Evolutionary conservation across 2,329 filamentous ascomycete species (phyloP), one percentile per base, ranked within the genome.

Genomic region (Albifimbria verrucaria): DNA sequence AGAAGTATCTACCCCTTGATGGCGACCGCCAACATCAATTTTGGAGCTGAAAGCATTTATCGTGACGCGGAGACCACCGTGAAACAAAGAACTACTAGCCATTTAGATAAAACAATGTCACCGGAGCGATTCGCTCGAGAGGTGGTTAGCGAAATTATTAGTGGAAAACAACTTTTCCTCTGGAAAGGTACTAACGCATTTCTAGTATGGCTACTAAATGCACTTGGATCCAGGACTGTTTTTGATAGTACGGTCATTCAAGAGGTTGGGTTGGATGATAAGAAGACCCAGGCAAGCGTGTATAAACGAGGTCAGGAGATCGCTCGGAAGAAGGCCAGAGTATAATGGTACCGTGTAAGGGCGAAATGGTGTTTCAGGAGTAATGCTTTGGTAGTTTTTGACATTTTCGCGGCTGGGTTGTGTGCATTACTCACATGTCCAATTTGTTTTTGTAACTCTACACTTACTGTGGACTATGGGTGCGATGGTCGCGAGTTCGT

Each of bases 21-120:
- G 23, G 39, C 55, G 1, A 15, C 52, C 1, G 52, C 55, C 9
- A 58, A 55, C n/a, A 49, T 55, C 2, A 50, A 57, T 17, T 49
- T 56, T 2, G 55, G 50, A 1, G 7, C 9, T 10, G 1, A 55
- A 5, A 52, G 45, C 3, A 25, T 56, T 1, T 47, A 48, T 26
- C 9, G 11, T 9, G 48, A 49, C 11, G 32, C 50, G 3, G 0
- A 57, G 20, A 5, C 18, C 4, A 20, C 7, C 20, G 7, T 44
- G 17, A 44, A 44, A 15, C 4, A 21, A 21, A 44, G 42, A 44
- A 43, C 41, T 7, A 21, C 15, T 9, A 43, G 9, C n/a, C 41
- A 43, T 18, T 21, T 43, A n/a, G 20, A 43, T n/a, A n/a, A 43
- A 18, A n/a, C 41, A n/a, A 43, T 43, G 41, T n/a, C 26, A 32